Evolutionary conservation across 345 rosid genomes (phyloP).

Genomic region (Streptanthus diversifolius): DNA sequence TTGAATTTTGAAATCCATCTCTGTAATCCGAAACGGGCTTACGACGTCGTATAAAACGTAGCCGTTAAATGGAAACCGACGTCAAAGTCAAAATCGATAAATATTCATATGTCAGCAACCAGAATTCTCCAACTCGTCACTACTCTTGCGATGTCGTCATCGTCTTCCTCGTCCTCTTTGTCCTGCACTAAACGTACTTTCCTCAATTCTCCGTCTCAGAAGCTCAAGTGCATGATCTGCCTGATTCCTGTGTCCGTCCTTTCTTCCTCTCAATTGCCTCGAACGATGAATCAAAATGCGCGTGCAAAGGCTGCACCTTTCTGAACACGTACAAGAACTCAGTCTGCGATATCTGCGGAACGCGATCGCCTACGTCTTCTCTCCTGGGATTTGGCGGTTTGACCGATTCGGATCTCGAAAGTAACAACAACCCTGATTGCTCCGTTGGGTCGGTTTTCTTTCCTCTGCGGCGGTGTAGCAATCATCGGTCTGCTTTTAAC

Average conservation of each 20-base stretch:
- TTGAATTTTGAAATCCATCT: not conserved
- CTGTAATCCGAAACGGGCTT: not conserved
- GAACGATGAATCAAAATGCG: constrained; percentile 49
- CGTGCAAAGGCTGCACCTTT: constrained; percentile 92
- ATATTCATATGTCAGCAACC: constrained; percentile 4
- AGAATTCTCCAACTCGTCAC: constrained; percentile 2
- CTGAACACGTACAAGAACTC: constrained; percentile 65
- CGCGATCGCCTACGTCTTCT: constrained; percentile 46
- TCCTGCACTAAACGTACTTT: constrained; percentile 83
- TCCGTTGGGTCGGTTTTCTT: constrained; percentile 84
- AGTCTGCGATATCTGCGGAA: constrained; percentile 64
- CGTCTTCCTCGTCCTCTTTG: constrained; percentile 48
- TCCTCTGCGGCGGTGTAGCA: constrained; percentile 59
- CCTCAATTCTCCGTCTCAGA: constrained; percentile 72
- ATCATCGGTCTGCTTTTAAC: constrained; percentile 90
- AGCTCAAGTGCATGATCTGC: constrained; percentile 64
- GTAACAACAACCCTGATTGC: constrained; percentile 39
- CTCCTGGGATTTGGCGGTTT: constrained; percentile 48
- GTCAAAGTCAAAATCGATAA: constrained; percentile 3
- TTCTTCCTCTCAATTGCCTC: constrained; percentile 17
- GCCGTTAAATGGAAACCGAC: constrained; percentile 1
- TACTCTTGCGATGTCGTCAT: constrained; percentile 11
- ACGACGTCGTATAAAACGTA: not conserved
- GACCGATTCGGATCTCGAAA: constrained; percentile 43
- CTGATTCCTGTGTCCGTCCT: constrained; percentile 29